These are phyloP conservation scores for Endocalyx cinctus DNA, from an alignment of 2,329 filamentous ascomycete genomes.

Conservation along the genomic window DNA sequence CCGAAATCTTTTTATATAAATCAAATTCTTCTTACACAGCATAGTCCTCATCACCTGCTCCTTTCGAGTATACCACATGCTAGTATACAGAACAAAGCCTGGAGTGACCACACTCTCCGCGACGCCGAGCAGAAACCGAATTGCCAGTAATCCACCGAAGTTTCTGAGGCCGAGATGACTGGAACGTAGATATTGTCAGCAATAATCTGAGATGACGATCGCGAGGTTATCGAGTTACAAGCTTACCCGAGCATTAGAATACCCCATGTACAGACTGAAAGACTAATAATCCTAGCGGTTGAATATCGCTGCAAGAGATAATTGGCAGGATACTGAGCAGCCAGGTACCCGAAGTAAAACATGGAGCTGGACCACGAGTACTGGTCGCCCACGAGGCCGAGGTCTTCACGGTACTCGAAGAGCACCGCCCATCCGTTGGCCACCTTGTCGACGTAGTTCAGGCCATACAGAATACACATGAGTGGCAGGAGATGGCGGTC, in stretches of 20 bases:
- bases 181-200: constrained; percentile 2
- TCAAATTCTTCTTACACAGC: constrained; percentile 8
- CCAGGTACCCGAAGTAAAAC: constrained; percentile 11
- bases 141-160: constrained; percentile 11
- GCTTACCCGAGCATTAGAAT: constrained; percentile 15
- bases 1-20: too few relatives aligned
- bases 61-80: constrained; percentile 23
- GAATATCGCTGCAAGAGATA: constrained; percentile 13
- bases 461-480: constrained; percentile 19
- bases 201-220: too few relatives aligned
- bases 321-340: constrained; percentile 7
- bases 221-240: not conserved
- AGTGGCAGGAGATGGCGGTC: constrained; percentile 14
- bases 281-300: constrained; percentile 13
- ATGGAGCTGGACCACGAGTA: constrained; percentile 10
- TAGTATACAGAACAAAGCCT: constrained; percentile 12
- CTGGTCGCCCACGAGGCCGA: constrained; percentile 11
- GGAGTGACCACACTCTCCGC: constrained; percentile 10
- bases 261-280: constrained; percentile 12
- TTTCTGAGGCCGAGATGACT: constrained; percentile 24
- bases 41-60: constrained; percentile 11
- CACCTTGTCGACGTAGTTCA: constrained; percentile 19
- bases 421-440: constrained; percentile 21
- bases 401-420: constrained; percentile 16
- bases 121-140: constrained; percentile 11